Conservation (phyloP, 345 rosid species). For the Anastatica hierochuntica region DNA sequence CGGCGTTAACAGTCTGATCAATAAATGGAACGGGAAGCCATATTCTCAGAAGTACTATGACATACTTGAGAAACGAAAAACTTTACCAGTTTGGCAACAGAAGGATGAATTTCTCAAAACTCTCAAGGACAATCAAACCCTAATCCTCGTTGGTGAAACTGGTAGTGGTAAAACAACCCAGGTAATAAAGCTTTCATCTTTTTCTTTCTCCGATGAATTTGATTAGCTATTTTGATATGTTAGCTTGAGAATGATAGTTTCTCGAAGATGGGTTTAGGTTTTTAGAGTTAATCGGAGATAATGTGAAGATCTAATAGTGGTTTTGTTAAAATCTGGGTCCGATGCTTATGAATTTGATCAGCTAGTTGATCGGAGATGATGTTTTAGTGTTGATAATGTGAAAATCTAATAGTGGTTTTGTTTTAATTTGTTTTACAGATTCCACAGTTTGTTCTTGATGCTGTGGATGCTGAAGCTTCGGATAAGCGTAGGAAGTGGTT, state of each 20-base stretch:
- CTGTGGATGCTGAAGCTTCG: constrained; percentile 63
- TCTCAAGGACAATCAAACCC: constrained; percentile 48
- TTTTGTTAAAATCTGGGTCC: too few species aligned
- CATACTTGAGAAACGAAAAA: constrained; percentile 73
- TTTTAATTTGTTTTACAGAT: constrained; percentile 51
- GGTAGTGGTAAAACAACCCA: constrained; percentile 98
- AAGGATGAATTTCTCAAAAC: constrained; percentile 71
- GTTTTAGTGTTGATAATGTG: too few species aligned
- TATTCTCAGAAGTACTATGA: constrained; percentile 69
- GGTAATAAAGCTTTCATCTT: too few species aligned
- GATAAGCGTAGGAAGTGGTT: constrained; percentile 76
- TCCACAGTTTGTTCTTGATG: constrained; percentile 94
- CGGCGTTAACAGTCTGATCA: constrained; percentile 28
- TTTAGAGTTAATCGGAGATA: too few species aligned
- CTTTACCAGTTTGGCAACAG: constrained; percentile 89
- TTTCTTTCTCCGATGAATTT: too few species aligned
- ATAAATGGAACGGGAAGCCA: constrained; percentile 75
- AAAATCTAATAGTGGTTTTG: too few species aligned
- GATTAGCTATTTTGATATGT: too few species aligned
- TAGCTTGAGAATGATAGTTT: too few species aligned
- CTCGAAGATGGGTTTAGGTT: too few species aligned
- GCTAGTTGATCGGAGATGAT: too few species aligned
- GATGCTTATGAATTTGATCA: constrained; percentile 11
- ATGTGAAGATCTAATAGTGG: too few species aligned
- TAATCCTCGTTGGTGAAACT: constrained; percentile 86